Evolutionary conservation across 169 alveolate genomes (phyloP).

Genomic region (Plasmodium knowlesi): DNA sequence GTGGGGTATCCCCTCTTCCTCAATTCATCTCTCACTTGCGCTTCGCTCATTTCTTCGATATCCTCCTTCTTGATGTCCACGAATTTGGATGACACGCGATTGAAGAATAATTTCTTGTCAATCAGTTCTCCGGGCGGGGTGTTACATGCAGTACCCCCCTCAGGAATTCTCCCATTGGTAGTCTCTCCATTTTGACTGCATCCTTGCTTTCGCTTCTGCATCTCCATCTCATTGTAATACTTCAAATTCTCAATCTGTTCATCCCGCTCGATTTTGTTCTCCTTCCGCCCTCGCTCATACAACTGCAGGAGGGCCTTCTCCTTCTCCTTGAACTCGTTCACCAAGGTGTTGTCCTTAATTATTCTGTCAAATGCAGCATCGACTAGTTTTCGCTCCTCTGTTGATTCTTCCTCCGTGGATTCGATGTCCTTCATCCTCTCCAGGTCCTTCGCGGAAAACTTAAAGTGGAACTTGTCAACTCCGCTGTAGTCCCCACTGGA

Average conservation of each 20-base stretch:
- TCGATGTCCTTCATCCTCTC: slow-evolving; percentile 14
- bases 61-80: slow-evolving; percentile 33
- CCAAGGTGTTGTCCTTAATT: not conserved
- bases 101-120: not conserved
- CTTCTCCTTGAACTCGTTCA: not conserved
- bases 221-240: slow-evolving; percentile 22
- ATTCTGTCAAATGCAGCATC: slow-evolving; percentile 16
- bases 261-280: slow-evolving; percentile 23
- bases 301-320: slow-evolving; percentile 12
- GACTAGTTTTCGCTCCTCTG: slow-evolving; percentile 31
- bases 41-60: slow-evolving; percentile 54
- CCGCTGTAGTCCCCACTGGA: slow-evolving; percentile 47
- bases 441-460: slow-evolving; percentile 29
- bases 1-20: slow-evolving; percentile 70
- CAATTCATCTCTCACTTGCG: slow-evolving; percentile 29
- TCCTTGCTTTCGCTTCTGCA: not conserved
- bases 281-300: slow-evolving; percentile 18
- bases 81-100: not conserved
- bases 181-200: not conserved
- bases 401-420: not conserved
- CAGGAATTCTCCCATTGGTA: not conserved
- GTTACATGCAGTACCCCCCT: too few species aligned
- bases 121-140: not conserved
- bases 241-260: slow-evolving; percentile 50
- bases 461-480: slow-evolving; percentile 30